Conservation (phyloP, 371 early-diverging fungal genomes). For the Chytridium lagenaria region DNA sequence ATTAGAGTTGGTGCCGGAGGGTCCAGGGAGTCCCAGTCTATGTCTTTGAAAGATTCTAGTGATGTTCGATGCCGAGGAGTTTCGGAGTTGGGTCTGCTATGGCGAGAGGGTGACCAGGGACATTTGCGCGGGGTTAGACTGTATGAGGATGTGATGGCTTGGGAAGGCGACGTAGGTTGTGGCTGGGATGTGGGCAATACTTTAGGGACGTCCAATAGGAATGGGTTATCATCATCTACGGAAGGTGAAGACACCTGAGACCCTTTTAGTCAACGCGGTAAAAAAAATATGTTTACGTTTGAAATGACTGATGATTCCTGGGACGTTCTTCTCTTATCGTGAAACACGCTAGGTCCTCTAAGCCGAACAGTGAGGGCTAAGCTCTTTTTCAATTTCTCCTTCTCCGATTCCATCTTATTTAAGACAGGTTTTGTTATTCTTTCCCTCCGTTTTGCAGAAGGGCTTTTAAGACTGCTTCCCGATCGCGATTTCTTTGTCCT, state of each 20-base stretch:
- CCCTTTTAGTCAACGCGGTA: too few species aligned
- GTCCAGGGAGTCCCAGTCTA: neutral
- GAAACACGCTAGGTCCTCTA: conserved; percentile 18
- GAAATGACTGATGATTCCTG: neutral
- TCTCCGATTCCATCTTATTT: conserved; percentile 2
- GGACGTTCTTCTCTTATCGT: neutral
- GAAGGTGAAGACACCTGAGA: too few species aligned
- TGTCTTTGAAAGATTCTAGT: neutral
- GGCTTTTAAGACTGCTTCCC: neutral
- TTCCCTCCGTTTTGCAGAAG: neutral
- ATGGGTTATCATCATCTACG: neutral
- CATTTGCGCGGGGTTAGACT: conserved; percentile 8
- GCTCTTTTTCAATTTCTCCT: conserved; percentile 31
- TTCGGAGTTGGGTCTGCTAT: neutral
- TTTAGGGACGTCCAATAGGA: neutral
- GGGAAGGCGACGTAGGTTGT: neutral
- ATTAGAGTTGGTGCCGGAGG: neutral
- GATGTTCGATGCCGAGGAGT: neutral
- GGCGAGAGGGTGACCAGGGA: conserved; percentile 1
- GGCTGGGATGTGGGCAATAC: neutral
- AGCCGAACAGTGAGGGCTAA: conserved; percentile 30
- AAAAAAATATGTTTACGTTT: too few species aligned
- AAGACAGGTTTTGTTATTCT: neutral
- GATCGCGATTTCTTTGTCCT: conserved; percentile 18
- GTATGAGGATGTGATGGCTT: neutral